Evolutionary conservation across 2,329 filamentous ascomycete genomes (phyloP).

Genomic region (Pseudogymnoascus sp.): DNA sequence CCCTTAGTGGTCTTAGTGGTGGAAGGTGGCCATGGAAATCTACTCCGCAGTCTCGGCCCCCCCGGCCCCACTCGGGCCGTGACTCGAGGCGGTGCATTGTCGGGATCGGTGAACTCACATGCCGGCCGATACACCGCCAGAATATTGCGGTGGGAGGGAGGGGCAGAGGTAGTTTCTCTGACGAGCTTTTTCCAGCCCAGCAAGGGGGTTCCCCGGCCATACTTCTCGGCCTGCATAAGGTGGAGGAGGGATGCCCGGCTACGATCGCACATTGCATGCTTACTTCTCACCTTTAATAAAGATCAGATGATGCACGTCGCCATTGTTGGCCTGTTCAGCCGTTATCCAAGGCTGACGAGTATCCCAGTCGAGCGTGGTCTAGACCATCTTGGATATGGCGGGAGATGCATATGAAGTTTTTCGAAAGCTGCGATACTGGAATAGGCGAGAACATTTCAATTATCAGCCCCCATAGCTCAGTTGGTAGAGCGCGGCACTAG

Average conservation of each 20-base stretch:
- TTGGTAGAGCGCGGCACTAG: constrained; percentile 4
- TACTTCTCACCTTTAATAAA: not conserved
- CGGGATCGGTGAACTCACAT: not conserved
- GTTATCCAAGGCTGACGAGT: not conserved
- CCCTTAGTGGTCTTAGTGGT: not conserved
- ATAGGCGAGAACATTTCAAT: not conserved
- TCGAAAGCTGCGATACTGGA: not conserved
- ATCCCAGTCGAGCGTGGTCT: not conserved
- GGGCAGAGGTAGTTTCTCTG: not conserved
- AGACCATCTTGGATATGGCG: not conserved
- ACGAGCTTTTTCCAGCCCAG: not conserved
- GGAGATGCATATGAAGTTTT: not conserved
- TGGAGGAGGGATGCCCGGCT: not conserved
- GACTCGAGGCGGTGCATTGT: not conserved
- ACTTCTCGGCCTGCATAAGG: not conserved
- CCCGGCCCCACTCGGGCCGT: not conserved
- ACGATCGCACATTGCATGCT: not conserved
- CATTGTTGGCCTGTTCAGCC: not conserved
- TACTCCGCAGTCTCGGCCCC: not conserved
- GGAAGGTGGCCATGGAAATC: not conserved
- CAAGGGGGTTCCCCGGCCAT: not conserved
- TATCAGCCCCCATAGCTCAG: not conserved
- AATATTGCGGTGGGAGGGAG: not conserved
- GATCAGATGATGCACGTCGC: constrained; percentile 3
- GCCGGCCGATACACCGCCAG: not conserved